Evolutionary conservation across 106 monocot genomes (phyloP).

Genomic region (Hemerocallis citrina): DNA sequence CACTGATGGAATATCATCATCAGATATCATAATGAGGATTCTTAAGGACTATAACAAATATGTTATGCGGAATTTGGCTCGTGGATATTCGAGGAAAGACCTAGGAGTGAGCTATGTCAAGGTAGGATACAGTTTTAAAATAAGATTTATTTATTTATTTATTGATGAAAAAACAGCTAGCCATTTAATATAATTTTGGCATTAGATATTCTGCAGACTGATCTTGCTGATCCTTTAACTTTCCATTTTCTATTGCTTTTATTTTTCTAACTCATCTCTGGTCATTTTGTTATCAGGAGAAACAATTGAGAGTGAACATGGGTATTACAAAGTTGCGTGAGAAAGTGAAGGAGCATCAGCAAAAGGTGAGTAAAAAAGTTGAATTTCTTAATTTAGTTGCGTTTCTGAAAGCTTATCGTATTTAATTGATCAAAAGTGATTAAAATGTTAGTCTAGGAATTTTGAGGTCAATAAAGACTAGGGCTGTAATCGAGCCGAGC

Average conservation of each 20-base stretch:
- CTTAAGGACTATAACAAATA: slow-evolving; percentile 63
- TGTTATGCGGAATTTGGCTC: slow-evolving; percentile 65
- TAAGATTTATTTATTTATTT: no score
- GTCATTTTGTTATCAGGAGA: slow-evolving; percentile 7
- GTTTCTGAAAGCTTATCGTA: neutral
- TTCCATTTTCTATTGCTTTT: neutral
- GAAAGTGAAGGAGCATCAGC: slow-evolving; percentile 3
- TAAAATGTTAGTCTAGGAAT: no score
- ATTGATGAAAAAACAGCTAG: no score
- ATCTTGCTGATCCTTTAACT: neutral
- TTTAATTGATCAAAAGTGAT: neutral
- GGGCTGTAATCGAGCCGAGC: no score
- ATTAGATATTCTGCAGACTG: no score
- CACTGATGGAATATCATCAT: slow-evolving; percentile 55
- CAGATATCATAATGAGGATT: slow-evolving; percentile 66
- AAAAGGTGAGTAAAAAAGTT: neutral
- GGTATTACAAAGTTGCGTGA: slow-evolving; percentile 52
- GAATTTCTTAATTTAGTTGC: neutral
- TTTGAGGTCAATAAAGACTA: no score
- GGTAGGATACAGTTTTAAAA: slow-evolving; percentile 14
- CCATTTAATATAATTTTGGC: no score
- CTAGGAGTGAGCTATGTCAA: slow-evolving; percentile 75
- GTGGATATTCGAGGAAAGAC: slow-evolving; percentile 59
- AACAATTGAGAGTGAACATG: slow-evolving; percentile 50
- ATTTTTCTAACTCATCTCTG: neutral